Evolutionary conservation across 2,329 filamentous ascomycete species (phyloP), one percentile per base, ranked within the genome.

Genomic region (Penicillium sp.): DNA sequence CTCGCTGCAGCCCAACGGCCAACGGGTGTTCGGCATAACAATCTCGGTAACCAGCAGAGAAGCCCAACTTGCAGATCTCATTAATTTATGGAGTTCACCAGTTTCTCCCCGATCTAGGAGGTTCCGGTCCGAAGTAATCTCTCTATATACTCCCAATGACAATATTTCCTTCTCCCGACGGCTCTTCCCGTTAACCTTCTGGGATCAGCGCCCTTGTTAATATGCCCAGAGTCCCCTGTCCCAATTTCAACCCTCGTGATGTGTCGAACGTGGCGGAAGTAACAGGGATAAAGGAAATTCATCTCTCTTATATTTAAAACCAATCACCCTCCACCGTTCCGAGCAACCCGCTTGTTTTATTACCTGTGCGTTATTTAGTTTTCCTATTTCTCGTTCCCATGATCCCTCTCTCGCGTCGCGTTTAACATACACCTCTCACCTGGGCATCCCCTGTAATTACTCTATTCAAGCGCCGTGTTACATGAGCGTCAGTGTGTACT

Each of bases 251-350:
- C 41, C 55, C 60, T 61, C 66, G 61, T 68, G 63, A 67, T 67
- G 60, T 65, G 61, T 65, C 61, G 58, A 68, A 64, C 66, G 67
- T 69, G 67, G 63, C 65, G 61, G 66, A 63, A 57, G 60, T 52
- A 55, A 57, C 56, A 63, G 55, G 50, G 55, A 56, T 55, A 50
- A 50, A 54, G 45, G 35, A 52, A 56, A 51, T 48, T 21, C 46
- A 41, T 42, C 39, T 27, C 16, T 41, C 39, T 47, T 18, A 44
- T 27, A 23, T 35, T 54, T 21, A 50, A 57, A 54, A 40, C 58
- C 58, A 60, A 64, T 60, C 48, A 62, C 18, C 50, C 50, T 44
- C 46, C 38, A 42, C 31, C 55, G 51, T 55, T 57, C 59, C 50
- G 54, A 48, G 32, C 32, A 39, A 35, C 35, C 58, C 44, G 46